Evolutionary conservation across 495 filamentous ascomycete genomes (phyloP).

Genomic region (Daldinia childiae): DNA sequence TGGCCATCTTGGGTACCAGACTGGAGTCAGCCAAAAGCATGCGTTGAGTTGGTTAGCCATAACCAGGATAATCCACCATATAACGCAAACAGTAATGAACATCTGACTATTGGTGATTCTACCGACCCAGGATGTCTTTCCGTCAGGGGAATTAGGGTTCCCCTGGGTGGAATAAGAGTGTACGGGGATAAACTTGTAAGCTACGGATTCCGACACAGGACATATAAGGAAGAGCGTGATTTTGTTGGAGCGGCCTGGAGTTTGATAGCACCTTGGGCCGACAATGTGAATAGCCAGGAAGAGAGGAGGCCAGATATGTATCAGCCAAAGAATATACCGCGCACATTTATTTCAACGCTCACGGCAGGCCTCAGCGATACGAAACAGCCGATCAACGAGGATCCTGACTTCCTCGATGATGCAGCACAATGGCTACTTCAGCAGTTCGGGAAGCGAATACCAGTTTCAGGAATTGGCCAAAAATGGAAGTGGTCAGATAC

Average conservation of each 20-base stretch:
- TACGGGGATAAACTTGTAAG: constrained; percentile 34
- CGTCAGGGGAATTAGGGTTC: constrained; percentile 19
- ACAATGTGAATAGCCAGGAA: not conserved
- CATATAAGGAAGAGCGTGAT: constrained; percentile 25
- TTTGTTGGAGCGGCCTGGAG: constrained; percentile 29
- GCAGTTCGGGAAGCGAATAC: constrained; percentile 23
- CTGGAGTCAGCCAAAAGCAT: constrained; percentile 30
- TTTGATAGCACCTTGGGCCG: constrained; percentile 9
- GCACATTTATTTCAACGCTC: constrained; percentile 25
- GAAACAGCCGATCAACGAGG: constrained; percentile 15
- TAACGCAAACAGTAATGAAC: constrained; percentile 13
- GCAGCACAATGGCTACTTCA: constrained; percentile 18
- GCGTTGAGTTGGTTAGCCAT: constrained; percentile 18
- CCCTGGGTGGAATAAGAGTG: constrained; percentile 12
- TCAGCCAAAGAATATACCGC: constrained; percentile 17
- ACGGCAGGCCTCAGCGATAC: constrained; percentile 22
- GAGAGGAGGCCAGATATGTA: constrained; percentile 1
- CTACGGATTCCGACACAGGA: constrained; percentile 17
- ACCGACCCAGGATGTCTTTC: constrained; percentile 22
- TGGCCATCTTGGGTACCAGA: constrained; percentile 33
- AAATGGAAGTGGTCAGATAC: constrained; percentile 11
- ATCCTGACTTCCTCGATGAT: constrained; percentile 24
- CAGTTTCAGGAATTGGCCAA: constrained; percentile 14
- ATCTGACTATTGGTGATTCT: constrained; percentile 23
- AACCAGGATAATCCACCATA: constrained; percentile 9